Percentiles rank a stretch among this genome's conserved stretches.
Conservation (phyloP, 148 eudicot species). For the Limonium bicolor region DNA sequence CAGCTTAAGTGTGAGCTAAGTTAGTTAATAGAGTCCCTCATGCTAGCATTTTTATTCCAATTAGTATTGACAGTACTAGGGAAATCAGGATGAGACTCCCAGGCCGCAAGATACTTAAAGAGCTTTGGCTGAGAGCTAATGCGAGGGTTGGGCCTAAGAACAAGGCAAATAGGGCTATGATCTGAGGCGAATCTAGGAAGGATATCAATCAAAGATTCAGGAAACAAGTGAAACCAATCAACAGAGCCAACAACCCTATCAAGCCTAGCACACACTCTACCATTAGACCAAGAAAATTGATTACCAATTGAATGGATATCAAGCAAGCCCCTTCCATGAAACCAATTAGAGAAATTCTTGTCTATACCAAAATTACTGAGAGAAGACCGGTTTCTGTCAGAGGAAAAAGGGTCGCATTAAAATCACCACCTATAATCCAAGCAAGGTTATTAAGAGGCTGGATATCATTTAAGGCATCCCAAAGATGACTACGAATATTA, state of each 20-base stretch:
- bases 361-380: background rate
- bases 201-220: background rate
- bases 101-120: background rate
- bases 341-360: background rate
- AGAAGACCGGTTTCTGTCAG: too few relatives aligned
- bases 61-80: background rate
- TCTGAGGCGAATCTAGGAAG: background rate
- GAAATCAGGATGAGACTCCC: background rate
- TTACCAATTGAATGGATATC: background rate
- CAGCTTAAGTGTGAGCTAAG: background rate
- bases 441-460: background rate
- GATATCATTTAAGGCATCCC: background rate
- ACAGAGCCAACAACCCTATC: background rate
- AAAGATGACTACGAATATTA: too few relatives aligned
- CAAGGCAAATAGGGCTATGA: background rate
- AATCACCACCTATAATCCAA: background rate
- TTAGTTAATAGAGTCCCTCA: background rate
- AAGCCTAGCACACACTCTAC: background rate
- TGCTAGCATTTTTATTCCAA: background rate
- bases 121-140: background rate
- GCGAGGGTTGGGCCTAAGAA: background rate
- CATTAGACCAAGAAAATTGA: background rate
- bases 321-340: background rate
- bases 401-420: background rate
- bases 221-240: background rate